These are phyloP conservation scores for Cylindrodendrum hubeiense DNA, from an alignment of 2,329 filamentous ascomycete species.

Conservation along the genomic window DNA sequence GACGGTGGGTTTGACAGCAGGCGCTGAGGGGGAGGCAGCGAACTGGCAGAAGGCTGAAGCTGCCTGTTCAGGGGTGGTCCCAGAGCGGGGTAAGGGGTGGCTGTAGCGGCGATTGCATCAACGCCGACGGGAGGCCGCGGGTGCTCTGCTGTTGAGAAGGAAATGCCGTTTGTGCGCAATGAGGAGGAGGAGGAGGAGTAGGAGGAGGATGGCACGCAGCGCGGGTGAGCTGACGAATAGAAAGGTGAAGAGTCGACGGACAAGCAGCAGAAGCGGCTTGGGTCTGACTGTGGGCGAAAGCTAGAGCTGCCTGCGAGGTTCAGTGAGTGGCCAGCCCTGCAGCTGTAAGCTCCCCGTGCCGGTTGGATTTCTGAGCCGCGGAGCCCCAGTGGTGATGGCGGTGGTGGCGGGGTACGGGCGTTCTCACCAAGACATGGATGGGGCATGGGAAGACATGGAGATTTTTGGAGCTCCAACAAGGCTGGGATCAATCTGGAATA, in stretches of 20 bases:
- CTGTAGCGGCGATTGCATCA: slow-evolving; percentile 39
- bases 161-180: slow-evolving; percentile 6
- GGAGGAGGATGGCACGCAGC: background rate
- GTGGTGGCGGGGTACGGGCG: slow-evolving; percentile 31
- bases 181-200: too few relatives aligned
- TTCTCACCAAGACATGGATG: slow-evolving; percentile 28
- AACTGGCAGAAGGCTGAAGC: slow-evolving; percentile 27
- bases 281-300: slow-evolving; percentile 1
- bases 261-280: background rate
- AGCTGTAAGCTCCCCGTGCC: slow-evolving; percentile 21
- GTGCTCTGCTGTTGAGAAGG: background rate
- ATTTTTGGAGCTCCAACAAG: slow-evolving; percentile 2
- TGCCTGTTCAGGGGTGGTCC: slow-evolving; percentile 32
- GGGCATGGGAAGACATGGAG: slow-evolving; percentile 15
- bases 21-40: slow-evolving; percentile 13
- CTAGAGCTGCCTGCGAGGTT: slow-evolving; percentile 6
- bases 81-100: slow-evolving; percentile 44
- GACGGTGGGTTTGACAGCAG: slow-evolving; percentile 11
- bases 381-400: slow-evolving; percentile 29
- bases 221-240: slow-evolving; percentile 12
- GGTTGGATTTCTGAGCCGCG: slow-evolving; percentile 15
- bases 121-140: slow-evolving; percentile 1
- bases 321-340: slow-evolving; percentile 10
- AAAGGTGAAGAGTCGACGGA: background rate
- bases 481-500: slow-evolving; percentile 17